Base-by-base conservation (phyloP, 2,329 filamentous ascomycete genomes). In the Aspergillus texensis region DNA sequence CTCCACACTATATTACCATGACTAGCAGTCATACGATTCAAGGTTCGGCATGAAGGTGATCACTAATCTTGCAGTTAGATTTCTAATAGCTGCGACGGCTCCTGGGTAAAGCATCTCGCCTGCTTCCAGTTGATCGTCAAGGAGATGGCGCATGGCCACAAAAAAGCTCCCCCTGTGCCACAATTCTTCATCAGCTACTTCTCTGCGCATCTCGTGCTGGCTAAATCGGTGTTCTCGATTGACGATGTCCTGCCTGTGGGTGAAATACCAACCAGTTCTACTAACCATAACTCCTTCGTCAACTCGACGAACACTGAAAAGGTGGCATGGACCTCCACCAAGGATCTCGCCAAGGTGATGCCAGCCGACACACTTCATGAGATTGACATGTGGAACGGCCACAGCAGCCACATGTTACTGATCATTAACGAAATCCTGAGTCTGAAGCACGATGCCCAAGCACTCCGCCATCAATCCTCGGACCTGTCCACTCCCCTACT, bases 61-160 rank as follows among this genome's bases (percentile, higher is more conserved):
- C 4, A 30, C 46, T 50, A 4, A 50, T 2, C 6, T 3, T 50
- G 3, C 16, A 9, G 3, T 24, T 21, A 61, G 60, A 61, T 61
- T 16, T 61, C 60, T 8, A 46, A 50, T 11, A 61, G 60, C 43
- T 61, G 60, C 12, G 60, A 61, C 24, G 53, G 41, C 19, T 50
- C 45, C 32, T 61, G 60, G 60, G 54, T 57, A 41, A 45, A 36
- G 16, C 60, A 61, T 57, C 34, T 61, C 9, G 34, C 60, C 34
- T 61, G 60, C 16, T 61, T 61, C n/a, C 60, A 57, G 12, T 30
- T 61, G 14, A n/a, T 61, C 34, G 53, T 61, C 19, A 57, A 57
- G 45, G 30, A 57, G 26, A 57, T 30, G 32, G 19, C 53, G 41
- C 45, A n/a, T 6, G 32, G 60, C 10, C 53, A 16, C 16, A 30